phyloP scores from a whole-genome alignment of 2,329 filamentous ascomycete genomes.

The Sarocladiaceae sp. region DNA sequence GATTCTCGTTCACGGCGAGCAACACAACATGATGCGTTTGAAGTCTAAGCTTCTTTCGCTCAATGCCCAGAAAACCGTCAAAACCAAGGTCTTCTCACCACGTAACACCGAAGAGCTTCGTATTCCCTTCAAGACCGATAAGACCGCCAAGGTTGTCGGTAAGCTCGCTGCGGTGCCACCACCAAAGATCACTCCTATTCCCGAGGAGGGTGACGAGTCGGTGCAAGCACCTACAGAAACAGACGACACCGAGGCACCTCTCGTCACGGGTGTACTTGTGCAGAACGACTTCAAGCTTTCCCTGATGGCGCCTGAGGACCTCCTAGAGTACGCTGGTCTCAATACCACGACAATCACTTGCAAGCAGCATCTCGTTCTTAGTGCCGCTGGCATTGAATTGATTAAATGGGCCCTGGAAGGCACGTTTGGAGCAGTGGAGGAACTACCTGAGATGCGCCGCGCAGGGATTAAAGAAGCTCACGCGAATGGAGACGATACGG shows the following conservation, averaged over 20 bases:
- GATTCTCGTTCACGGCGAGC: conserved; percentile 96
- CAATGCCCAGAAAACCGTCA: conserved; percentile 73
- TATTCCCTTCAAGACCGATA: conserved; percentile 94
- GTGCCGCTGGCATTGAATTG: conserved; percentile 82
- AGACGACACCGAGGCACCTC: conserved; percentile 29
- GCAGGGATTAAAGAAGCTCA: conserved; percentile 26
- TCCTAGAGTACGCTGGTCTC: conserved; percentile 93
- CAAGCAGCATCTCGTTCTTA: conserved; percentile 84
- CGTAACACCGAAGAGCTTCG: conserved; percentile 92
- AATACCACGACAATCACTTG: conserved; percentile 93
- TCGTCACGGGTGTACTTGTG: conserved; percentile 87
- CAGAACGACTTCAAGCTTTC: conserved; percentile 98
- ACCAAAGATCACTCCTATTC: conserved; percentile 35
- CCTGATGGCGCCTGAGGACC: conserved; percentile 92
- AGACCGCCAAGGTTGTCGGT: conserved; percentile 92
- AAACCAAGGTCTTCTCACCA: conserved; percentile 89
- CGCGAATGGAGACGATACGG: conserved; percentile 33
- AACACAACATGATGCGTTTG: conserved; percentile 95
- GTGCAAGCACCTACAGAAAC: conserved; percentile 14
- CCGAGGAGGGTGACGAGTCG: conserved; percentile 4
- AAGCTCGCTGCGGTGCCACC: conserved; percentile 81
- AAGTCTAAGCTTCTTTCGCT: conserved; percentile 94
- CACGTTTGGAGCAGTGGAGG: conserved; percentile 84
- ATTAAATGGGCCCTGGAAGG: conserved; percentile 93
- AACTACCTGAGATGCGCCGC: conserved; percentile 52